Conservation (phyloP, 169 alveolate genomes). For the Eimeria nieschulzi region DNA sequence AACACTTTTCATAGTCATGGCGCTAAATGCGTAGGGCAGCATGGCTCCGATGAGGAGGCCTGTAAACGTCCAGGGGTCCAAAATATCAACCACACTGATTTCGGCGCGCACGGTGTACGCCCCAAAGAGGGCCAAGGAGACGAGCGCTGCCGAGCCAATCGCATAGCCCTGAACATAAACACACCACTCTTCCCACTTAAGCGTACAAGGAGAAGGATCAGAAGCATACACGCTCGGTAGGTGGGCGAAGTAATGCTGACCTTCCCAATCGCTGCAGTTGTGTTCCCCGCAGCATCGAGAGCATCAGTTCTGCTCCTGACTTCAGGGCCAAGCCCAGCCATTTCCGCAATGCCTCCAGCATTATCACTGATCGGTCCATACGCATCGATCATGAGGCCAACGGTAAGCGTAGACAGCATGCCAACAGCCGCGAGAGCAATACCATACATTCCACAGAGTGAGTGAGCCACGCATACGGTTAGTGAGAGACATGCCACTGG, state of each 20-base stretch:
- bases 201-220: no score
- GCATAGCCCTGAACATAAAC: slow-evolving; percentile 88
- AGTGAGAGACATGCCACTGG: slow-evolving; percentile 87
- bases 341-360: slow-evolving; percentile 96
- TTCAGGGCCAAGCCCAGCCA: slow-evolving; percentile 88
- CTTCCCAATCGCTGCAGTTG: slow-evolving; percentile 92
- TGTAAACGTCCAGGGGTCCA: slow-evolving; percentile 87
- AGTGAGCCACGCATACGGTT: slow-evolving; percentile 85
- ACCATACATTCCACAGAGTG: slow-evolving; percentile 87
- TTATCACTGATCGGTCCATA: slow-evolving; percentile 94
- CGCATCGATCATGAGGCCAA: slow-evolving; percentile 91
- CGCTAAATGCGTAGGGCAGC: slow-evolving; percentile 92
- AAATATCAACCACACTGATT: slow-evolving; percentile 80
- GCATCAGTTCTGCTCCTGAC: slow-evolving; percentile 91
- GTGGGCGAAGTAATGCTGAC: background rate
- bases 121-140: slow-evolving; percentile 91
- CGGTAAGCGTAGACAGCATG: slow-evolving; percentile 89
- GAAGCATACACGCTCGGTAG: no score
- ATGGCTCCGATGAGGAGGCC: slow-evolving; percentile 91
- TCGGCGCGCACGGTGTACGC: slow-evolving; percentile 90
- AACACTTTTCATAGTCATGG: slow-evolving; percentile 92
- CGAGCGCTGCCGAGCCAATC: slow-evolving; percentile 93
- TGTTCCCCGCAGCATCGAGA: slow-evolving; percentile 94
- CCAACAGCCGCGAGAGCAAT: slow-evolving; percentile 93
- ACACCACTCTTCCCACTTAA: background rate